Evolutionary conservation across 2,329 filamentous ascomycete genomes (phyloP), one percentile per base, ranked within the genome.

Genomic region (Cytospora piceae): DNA sequence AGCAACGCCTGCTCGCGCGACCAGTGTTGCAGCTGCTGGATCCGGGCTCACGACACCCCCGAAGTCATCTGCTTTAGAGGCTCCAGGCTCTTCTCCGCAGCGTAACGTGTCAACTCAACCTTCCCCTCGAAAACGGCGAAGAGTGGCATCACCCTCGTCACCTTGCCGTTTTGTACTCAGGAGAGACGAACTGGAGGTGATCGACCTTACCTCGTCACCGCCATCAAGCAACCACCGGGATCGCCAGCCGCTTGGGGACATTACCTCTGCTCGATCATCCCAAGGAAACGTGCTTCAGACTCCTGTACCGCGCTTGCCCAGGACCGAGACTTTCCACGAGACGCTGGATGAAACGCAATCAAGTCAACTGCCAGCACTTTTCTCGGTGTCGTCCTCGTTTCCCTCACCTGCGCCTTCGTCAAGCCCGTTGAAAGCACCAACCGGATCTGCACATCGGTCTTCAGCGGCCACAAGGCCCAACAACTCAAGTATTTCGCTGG

Each of bases 361-460:
- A 15, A 42, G 4, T 4, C 14, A 32, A 7, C 11, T n/a, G 29
- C 46, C 54, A 14, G 11, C 42, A 31, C 29, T 34, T 3, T n/a
- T 39, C 7, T 39, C 61, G 5, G 17, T 27, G 20, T 54, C 42
- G 3, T 32, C 34, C 7, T 58, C 61, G 14, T 64, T 58, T 20
- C 54, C 34, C 17, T 27, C 27, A 14, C 24, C 34, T 12, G 27
- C 32, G 9, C 27, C 34, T 17, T 22, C 15, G n/a, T 51, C 51
- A 9, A 34, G 37, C 11, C 51, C 27, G 29, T 20, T 17, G 22
- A 51, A 55, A 4, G 32, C n/a, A 7, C 39, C 60, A 4, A 42
- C 27, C 8, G 42, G 11, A 4, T 27, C 34, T 11, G 74, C 72
- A 6, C 64, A 54, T 42, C 70, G 73, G 12, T 61, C 76, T 1